These are phyloP conservation scores for Cyberlindnera lachancei DNA, from an alignment of 805 yeast genomes.

Conservation along the genomic window DNA sequence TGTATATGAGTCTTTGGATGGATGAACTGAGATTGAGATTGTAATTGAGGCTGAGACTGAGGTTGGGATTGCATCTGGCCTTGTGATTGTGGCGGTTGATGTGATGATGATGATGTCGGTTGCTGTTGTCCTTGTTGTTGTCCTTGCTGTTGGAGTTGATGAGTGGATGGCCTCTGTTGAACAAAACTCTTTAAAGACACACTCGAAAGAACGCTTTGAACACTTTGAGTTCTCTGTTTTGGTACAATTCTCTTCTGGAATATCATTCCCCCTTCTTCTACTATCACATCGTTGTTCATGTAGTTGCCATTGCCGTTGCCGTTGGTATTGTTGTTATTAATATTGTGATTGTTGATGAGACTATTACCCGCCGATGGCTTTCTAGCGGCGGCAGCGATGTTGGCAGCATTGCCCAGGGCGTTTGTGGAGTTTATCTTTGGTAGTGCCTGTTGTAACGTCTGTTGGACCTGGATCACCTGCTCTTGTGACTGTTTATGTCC, in stretches of 20 bases:
- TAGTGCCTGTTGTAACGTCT: no score
- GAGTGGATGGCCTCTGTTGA: slow-evolving; percentile 23
- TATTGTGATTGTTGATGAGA: slow-evolving; percentile 2
- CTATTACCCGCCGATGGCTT: not conserved
- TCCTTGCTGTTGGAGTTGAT: slow-evolving; percentile 1
- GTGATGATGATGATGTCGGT: slow-evolving; percentile 1
- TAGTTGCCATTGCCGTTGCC: slow-evolving; percentile 20
- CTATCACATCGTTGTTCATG: slow-evolving; percentile 19
- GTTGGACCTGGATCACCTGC: no score
- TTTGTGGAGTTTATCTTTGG: no score
- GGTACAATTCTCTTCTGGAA: slow-evolving; percentile 60
- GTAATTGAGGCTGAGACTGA: slow-evolving; percentile 7
- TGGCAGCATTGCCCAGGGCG: no score
- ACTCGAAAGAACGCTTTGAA: slow-evolving; percentile 40
- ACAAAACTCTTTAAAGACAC: slow-evolving; percentile 52
- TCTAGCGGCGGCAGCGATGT: no score
- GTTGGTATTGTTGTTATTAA: not conserved
- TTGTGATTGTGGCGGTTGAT: slow-evolving; percentile 1
- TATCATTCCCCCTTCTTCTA: slow-evolving; percentile 63
- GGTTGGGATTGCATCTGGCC: slow-evolving; percentile 1
- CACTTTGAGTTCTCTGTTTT: slow-evolving; percentile 30
- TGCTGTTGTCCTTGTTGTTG: slow-evolving; percentile 2
- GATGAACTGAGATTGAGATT: slow-evolving; percentile 17
- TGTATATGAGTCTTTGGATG: slow-evolving; percentile 31
- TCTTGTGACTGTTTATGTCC: no score